These are phyloP conservation scores for Tetragonia tetragonoides DNA, from an alignment of 148 eudicot species.

Conservation along the genomic window DNA sequence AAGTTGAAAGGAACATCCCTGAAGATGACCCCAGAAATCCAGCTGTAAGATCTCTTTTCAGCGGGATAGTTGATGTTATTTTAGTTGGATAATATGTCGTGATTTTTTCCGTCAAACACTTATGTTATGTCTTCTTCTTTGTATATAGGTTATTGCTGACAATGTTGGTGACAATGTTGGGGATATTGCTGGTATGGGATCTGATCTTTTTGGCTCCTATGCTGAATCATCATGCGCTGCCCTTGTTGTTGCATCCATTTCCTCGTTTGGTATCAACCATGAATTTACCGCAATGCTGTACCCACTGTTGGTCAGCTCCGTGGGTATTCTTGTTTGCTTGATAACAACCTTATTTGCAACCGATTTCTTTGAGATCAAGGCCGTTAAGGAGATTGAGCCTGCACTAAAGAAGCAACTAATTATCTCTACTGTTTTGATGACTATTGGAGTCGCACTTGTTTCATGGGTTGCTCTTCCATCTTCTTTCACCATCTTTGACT, in stretches of 20 bases:
- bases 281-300: constrained; percentile 75
- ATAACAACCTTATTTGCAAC: constrained; percentile 88
- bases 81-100: background rate
- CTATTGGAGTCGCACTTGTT: constrained; percentile 62
- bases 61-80: background rate
- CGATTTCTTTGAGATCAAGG: constrained; percentile 84
- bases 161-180: constrained; percentile 98
- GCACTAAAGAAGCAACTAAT: constrained; percentile 75
- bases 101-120: background rate
- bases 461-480: constrained; percentile 75
- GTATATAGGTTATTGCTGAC: constrained; percentile 82
- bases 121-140: constrained; percentile 4
- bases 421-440: constrained; percentile 83
- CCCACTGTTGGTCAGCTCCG: constrained; percentile 71
- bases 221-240: constrained; percentile 98
- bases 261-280: constrained; percentile 80
- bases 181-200: constrained; percentile 97
- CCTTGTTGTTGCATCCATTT: constrained; percentile 88
- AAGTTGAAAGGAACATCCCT: constrained; percentile 87
- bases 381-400: constrained; percentile 85
- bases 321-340: constrained; percentile 81
- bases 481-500: constrained; percentile 76
- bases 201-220: constrained; percentile 93
- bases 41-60: constrained; percentile 48
- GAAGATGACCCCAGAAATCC: constrained; percentile 97